Conservation (phyloP, 176 grass and related monocot species). For the Thalia dealbata region DNA sequence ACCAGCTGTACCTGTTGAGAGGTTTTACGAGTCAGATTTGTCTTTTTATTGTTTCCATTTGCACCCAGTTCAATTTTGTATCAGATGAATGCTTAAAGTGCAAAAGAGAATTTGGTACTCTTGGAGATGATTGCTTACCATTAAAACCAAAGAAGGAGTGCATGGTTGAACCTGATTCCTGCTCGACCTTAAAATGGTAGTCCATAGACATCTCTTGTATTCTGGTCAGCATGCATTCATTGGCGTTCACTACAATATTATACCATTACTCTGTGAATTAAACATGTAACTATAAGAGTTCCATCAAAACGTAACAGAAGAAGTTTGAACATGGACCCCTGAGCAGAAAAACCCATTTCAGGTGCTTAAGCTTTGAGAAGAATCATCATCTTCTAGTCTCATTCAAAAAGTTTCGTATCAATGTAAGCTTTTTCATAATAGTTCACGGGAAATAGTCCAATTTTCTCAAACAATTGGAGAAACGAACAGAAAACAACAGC, state of each 20-base stretch:
- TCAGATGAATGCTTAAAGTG: no score
- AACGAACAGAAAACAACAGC: not conserved
- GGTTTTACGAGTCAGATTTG: not conserved
- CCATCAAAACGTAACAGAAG: constrained; percentile 27
- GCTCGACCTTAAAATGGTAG: constrained; percentile 98
- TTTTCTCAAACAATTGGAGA: not conserved
- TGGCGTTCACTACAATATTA: constrained; percentile 78
- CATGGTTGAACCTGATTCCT: constrained; percentile 83
- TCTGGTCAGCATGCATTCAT: constrained; percentile 69
- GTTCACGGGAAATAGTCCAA: not conserved
- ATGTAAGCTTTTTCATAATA: not conserved
- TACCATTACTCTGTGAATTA: constrained; percentile 11
- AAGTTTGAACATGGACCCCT: not conserved
- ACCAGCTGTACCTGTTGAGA: constrained; percentile 5
- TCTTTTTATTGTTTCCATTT: no score
- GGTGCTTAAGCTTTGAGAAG: not conserved
- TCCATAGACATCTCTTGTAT: constrained; percentile 90
- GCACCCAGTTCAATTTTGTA: no score
- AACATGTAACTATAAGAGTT: constrained; percentile 63
- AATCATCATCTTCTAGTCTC: not conserved
- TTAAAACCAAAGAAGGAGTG: constrained; percentile 97
- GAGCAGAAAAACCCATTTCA: not conserved
- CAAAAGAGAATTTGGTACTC: no score
- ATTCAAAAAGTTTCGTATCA: not conserved
- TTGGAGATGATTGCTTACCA: constrained; percentile 28